Base-by-base conservation (phyloP, 768 basidiomycete genomes). In the Boletus coccyginus region DNA sequence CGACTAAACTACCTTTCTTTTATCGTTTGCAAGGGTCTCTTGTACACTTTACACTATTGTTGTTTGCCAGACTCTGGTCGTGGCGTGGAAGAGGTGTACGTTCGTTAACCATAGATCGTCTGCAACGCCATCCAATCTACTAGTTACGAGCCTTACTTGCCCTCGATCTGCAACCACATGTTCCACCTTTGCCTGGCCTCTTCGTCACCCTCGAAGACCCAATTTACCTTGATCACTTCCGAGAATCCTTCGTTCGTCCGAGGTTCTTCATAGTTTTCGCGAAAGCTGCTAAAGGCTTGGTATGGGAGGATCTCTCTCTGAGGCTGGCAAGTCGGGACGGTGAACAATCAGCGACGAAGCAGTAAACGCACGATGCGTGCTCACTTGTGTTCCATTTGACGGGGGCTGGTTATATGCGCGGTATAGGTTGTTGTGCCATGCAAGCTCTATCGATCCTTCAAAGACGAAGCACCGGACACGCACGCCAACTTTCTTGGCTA, bases 381-480 rank as follows among this genome's bases (percentile, higher is more conserved):
- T 58, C 42, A 64, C 63, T 29, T 57, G 56, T 24, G 48, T 31
- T 16, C 44, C 53, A 31, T 41, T 69, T 1, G 77, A 75, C 3
- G 80, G 68, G 0, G 85, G 83, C 32, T 81, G 72, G 57, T 81
- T 81, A 60, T 76, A 90, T 38, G 92, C 85, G 32, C 95, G 83
- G 67, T 96, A 97, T 9, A 94, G 72, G 64, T 95, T 95, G 69
- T 98, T 97, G 71, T 98, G 96, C 87, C 86, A 90, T 3, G 92
- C 92, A 8, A 96, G 78, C 45, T 93, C 89, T n/a, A 83, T 62
- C 10, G 88, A 82, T 43, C 86, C 89, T 10, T 82, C 76, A 63
- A 97, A 96, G 29, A 81, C 60, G 67, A 95, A 83, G 66, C 91
- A 90, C 52, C 93, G 80, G 4, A 83, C 75, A 3, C 80, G 77